Percentiles rank a stretch among this genome's conserved stretches.
Conservation (phyloP, 805 yeast species). For the Cephaloascus albidus region DNA sequence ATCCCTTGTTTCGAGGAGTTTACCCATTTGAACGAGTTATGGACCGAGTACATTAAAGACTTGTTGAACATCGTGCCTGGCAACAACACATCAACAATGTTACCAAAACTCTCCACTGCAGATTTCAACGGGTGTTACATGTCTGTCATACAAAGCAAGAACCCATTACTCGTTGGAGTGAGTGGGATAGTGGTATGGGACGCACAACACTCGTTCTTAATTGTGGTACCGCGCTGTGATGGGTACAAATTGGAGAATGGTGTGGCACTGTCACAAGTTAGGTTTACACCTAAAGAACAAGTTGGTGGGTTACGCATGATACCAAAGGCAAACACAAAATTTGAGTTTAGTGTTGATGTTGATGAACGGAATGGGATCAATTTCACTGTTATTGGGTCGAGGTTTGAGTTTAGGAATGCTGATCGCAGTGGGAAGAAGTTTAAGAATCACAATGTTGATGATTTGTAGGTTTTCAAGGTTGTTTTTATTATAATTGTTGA, state of each 20-base stretch:
- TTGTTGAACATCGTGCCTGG: slow-evolving; percentile 29
- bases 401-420: slow-evolving; percentile 64
- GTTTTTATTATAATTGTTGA: too few relatives aligned
- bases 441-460: slow-evolving; percentile 69
- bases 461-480: too few relatives aligned
- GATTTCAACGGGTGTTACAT: slow-evolving; percentile 76
- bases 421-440: slow-evolving; percentile 83
- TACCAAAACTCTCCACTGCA: slow-evolving; percentile 59
- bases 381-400: slow-evolving; percentile 68
- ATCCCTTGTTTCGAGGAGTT: slow-evolving; percentile 40
- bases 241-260: slow-evolving; percentile 22
- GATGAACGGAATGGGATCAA: slow-evolving; percentile 29
- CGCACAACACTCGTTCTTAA: slow-evolving; percentile 59
- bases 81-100: slow-evolving; percentile 11
- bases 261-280: slow-evolving; percentile 7
- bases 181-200: slow-evolving; percentile 82
- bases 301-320: slow-evolving; percentile 61
- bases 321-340: slow-evolving; percentile 59
- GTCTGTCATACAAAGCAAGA: slow-evolving; percentile 47
- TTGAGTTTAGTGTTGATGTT: slow-evolving; percentile 31
- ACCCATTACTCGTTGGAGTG: slow-evolving; percentile 47
- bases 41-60: slow-evolving; percentile 64
- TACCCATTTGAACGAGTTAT: slow-evolving; percentile 46
- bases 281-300: slow-evolving; percentile 14
- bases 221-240: slow-evolving; percentile 39